Conservation (phyloP, 2,329 filamentous ascomycete species). For the Neonectria neomacrospora region DNA sequence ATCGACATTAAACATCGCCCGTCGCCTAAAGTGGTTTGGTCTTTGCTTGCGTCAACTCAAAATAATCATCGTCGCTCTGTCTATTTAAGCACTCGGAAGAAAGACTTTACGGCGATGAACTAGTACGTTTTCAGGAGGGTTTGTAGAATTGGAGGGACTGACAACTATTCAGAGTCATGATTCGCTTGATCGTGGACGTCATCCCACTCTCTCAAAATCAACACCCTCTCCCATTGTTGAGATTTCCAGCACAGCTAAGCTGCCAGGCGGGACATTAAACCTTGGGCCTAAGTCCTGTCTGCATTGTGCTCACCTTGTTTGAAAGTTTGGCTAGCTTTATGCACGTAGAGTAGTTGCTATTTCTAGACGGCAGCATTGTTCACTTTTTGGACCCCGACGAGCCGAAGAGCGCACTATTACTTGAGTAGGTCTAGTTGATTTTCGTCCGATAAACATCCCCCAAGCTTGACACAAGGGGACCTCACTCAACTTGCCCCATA, state of each 20-base stretch:
- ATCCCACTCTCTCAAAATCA: neutral
- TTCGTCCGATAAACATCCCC: neutral
- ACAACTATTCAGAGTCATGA: no score
- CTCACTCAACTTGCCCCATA: no score
- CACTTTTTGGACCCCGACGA: neutral
- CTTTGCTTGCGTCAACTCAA: constrained; percentile 2
- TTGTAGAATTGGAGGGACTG: neutral
- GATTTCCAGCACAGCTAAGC: neutral
- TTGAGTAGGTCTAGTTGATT: neutral
- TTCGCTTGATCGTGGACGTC: neutral
- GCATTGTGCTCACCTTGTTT: neutral
- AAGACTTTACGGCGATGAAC: neutral
- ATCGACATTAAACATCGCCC: neutral
- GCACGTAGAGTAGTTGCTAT: neutral
- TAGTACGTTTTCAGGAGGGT: neutral
- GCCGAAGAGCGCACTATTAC: no score
- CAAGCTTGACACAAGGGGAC: no score
- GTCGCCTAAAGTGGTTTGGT: neutral
- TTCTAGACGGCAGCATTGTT: neutral
- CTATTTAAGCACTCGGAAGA: neutral
- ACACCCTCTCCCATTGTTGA: neutral
- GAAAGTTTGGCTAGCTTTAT: neutral
- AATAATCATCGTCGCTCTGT: neutral
- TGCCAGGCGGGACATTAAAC: neutral
- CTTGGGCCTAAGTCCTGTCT: neutral